Evolutionary conservation across 257 asterid genomes (phyloP), one percentile per base, ranked within the genome.

Genomic region (Nicotiana obtusifolia): DNA sequence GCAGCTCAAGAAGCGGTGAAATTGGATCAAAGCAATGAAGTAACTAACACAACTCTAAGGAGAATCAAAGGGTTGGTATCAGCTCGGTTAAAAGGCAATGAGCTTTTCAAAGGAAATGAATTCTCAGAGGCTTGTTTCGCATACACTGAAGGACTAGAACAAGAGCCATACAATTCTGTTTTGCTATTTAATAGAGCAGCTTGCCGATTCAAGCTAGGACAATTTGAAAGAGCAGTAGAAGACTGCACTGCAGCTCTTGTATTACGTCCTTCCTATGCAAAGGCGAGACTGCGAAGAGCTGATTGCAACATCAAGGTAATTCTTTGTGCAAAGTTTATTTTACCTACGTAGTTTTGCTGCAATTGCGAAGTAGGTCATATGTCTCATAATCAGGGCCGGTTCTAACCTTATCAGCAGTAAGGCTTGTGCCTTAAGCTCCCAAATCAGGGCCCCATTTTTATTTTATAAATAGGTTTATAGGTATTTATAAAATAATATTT

Each of bases 141-240:
- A 0, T 91, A 91, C 37, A 88, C 87, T 1, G 91, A 88, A 86
- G 94, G 93, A 84, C 93, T 91, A 26, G 76, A 65, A 64, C 87
- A 85, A 19, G 93, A 91, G 49, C 88, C 91, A 0, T 52, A 78
- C 49, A 91, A 91, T 44, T 85, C 94, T 0, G 81, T 91, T 49
- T 56, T 91, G 84, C 35, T 91, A 76, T 87, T 91, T 59, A 91
- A 89, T 82, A 83, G 93, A 80, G 91, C 92, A 0, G 92, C 94
- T 9, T 91, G 91, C 41, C 77, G 77, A 75, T 81, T 91, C 7
- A 91, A 89, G 85, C 91, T 91, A 16, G 84, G 86, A 57, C 88
- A 88, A 37, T 87, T 81, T 49, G 88, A 87, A 56, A 86, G 83
- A 37, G 93, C 93, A 5, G 67, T 88, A 5, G 90, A 91, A 77